Conservation (phyloP, 208 protist genomes). For the Naegleria gruberi region DNA sequence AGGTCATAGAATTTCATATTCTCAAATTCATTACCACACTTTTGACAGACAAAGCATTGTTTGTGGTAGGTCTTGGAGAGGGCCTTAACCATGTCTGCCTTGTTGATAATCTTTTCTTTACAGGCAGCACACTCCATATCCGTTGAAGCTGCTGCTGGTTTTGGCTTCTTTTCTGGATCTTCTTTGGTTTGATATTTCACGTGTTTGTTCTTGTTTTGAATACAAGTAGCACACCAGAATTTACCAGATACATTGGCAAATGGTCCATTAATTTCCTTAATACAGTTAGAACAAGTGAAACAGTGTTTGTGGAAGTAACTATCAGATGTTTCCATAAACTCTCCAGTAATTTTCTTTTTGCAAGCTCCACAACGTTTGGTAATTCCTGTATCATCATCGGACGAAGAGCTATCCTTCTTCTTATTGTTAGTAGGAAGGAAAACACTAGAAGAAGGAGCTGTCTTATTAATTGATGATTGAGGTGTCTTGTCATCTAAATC, state of each 20-base stretch:
- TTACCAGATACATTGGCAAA: neutral
- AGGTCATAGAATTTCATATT: constrained; percentile 11
- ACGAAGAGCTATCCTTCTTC: neutral
- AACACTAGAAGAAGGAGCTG: neutral
- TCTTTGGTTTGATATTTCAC: neutral
- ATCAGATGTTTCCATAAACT: neutral
- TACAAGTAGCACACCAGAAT: neutral
- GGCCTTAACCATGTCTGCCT: neutral
- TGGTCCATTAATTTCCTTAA: neutral
- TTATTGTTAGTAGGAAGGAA: neutral
- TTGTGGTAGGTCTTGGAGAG: neutral
- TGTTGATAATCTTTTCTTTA: neutral
- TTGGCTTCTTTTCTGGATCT: neutral
- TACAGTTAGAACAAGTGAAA: neutral
- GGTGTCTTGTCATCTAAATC: neutral
- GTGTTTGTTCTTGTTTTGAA: neutral
- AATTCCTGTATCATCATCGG: neutral
- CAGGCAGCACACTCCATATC: neutral
- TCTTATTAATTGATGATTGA: neutral
- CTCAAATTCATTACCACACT: neutral
- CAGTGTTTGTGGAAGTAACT: neutral
- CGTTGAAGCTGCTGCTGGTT: neutral
- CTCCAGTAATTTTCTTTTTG: neutral
- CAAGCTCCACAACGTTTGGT: neutral
- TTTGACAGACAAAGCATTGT: neutral